These are phyloP conservation scores for Gamarada debralockiae DNA, from an alignment of 495 filamentous ascomycete genomes.

Conservation along the genomic window DNA sequence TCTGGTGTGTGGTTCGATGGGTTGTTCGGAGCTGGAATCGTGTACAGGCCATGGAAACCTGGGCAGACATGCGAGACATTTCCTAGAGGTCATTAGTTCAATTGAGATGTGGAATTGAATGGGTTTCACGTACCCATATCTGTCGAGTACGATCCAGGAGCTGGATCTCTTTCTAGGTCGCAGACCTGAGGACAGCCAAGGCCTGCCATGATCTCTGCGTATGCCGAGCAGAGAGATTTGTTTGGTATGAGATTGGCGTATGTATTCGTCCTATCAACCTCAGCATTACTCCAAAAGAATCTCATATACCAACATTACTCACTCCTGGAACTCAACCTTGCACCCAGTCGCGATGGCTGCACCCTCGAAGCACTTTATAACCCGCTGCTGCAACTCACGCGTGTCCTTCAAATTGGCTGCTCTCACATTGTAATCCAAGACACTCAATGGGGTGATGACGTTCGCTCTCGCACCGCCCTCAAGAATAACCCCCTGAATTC, in stretches of 20 bases:
- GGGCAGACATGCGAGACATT: conserved; percentile 55
- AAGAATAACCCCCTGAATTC: conserved; percentile 41
- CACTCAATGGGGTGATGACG: conserved; percentile 50
- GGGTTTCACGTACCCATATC: background rate
- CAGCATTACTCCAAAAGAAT: background rate
- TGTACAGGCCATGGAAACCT: conserved; percentile 54
- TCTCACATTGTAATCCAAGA: conserved; percentile 53
- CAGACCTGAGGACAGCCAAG: conserved; percentile 21
- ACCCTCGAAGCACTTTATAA: conserved; percentile 52
- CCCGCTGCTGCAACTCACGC: conserved; percentile 42
- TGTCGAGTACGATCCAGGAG: background rate
- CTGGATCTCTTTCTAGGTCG: background rate
- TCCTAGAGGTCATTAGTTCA: conserved; percentile 34
- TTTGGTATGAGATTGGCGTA: conserved; percentile 53
- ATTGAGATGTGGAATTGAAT: background rate
- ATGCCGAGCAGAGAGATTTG: conserved; percentile 43
- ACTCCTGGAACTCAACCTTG: conserved; percentile 40
- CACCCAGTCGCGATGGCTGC: conserved; percentile 54
- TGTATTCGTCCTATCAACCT: conserved; percentile 33
- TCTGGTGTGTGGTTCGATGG: conserved; percentile 50
- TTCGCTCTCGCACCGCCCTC: conserved; percentile 45
- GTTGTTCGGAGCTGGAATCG: conserved; percentile 41
- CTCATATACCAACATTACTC: background rate
- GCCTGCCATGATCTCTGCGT: conserved; percentile 43
- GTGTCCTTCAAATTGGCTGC: conserved; percentile 39